Evolutionary conservation across 257 asterid species (phyloP).

Genomic region (Voacanga thouarsii): DNA sequence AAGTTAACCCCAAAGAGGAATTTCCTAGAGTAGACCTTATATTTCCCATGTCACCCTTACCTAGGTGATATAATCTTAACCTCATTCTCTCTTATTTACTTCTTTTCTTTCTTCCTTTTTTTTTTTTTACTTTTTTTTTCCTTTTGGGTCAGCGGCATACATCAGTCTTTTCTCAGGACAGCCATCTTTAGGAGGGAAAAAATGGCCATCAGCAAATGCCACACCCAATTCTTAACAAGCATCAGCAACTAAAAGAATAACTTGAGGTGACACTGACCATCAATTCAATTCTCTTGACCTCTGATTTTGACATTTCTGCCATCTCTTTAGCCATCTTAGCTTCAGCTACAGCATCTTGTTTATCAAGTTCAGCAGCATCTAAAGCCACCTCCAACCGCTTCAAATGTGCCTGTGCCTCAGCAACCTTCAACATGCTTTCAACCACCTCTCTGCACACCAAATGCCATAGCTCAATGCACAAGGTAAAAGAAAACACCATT

Average conservation of each 20-base stretch:
- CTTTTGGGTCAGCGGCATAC: background rate
- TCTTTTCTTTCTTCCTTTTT: too few species aligned
- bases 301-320: slow-evolving; percentile 58
- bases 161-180: background rate
- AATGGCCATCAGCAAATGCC: background rate
- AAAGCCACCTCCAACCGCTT: slow-evolving; percentile 73
- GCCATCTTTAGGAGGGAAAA: background rate
- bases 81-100: background rate
- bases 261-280: slow-evolving; percentile 48
- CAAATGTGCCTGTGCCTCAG: slow-evolving; percentile 64
- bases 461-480: slow-evolving; percentile 22
- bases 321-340: slow-evolving; percentile 60
- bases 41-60: background rate
- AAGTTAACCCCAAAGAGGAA: background rate
- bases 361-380: slow-evolving; percentile 62
- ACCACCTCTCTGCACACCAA: slow-evolving; percentile 58
- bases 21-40: background rate
- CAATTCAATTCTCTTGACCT: slow-evolving; percentile 70
- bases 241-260: background rate
- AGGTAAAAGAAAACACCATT: background rate
- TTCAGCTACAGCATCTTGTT: slow-evolving; percentile 73
- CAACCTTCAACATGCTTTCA: slow-evolving; percentile 71
- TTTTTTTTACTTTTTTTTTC: background rate
- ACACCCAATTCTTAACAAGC: background rate
- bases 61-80: background rate